Evolutionary conservation across 768 basidiomycete species (phyloP), one percentile per base, ranked within the genome.

Genomic region (Pleurotus pulmonarius): DNA sequence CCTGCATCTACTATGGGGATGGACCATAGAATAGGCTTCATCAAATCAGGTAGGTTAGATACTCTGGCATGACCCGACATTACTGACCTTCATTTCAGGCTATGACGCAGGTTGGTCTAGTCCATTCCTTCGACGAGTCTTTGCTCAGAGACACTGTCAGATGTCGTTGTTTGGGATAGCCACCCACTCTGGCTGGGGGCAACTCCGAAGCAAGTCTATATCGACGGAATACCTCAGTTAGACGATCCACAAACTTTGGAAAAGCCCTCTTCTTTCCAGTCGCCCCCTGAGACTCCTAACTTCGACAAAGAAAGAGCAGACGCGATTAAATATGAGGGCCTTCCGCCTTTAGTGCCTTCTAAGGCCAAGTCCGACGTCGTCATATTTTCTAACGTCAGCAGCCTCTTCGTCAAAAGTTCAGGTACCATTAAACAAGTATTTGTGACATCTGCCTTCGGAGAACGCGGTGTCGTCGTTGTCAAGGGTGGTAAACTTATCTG

Each of bases 161-260:
- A 92, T 67, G 45, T 91, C 49, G 85, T 92, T 12, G 63, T 91
- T 2, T 88, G 87, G 86, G 87, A 88, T 62, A 83, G 81, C 38
- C 90, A 92, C 68, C 92, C 92, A 1, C 76, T 94, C 13, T 74
- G 83, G 1, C 74, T 94, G 9, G 89, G 89, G 18, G 89, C 90
- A 18, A 85, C 90, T 0, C 91, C 91, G 3, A 76, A 78, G 49
- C 90, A 93, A 72, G 89, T 91, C 7, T 92, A 80, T 70, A 90
- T 94, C 58, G 92, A 95, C 61, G 93, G 92, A 3, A 87, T 94
- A 57, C 65, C 87, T 0, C 92, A 95, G 63, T 62, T 88, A 2
- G 63, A 73, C 45, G 63, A 69, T 9, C 81, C 85, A 0, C 64
- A 75, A 56, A 62, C 76, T 12, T 67, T 73, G 46, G 56, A 69